phyloP scores from a whole-genome alignment of 257 asterid genomes.

The Ocimum tenuiflorum region DNA sequence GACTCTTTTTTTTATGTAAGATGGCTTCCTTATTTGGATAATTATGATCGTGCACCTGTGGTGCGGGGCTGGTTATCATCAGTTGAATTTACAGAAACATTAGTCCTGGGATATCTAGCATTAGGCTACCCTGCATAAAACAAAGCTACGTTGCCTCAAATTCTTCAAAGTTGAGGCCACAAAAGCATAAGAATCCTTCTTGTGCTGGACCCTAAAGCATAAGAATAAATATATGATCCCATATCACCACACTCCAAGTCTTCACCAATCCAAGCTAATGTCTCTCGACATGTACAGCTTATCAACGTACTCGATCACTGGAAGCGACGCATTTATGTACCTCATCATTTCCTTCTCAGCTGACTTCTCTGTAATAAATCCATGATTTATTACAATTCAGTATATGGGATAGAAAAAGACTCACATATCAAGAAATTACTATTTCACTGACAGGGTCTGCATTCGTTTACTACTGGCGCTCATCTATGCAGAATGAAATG shows the following conservation, averaged over 20 bases:
- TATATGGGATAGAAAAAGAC: too few relatives aligned
- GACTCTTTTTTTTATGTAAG: too few relatives aligned
- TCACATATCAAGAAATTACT: too few relatives aligned
- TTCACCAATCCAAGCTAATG: slow-evolving; percentile 72
- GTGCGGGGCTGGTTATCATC: too few relatives aligned
- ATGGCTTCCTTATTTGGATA: too few relatives aligned
- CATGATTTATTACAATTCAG: not conserved
- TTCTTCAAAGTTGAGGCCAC: not conserved
- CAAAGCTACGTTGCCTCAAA: not conserved
- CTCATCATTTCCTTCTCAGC: slow-evolving; percentile 72
- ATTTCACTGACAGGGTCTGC: too few relatives aligned
- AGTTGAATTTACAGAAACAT: too few relatives aligned
- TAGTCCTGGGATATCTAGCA: too few relatives aligned
- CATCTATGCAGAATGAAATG: not conserved
- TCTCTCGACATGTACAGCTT: slow-evolving; percentile 52
- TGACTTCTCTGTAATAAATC: slow-evolving; percentile 47
- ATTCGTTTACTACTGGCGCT: too few relatives aligned
- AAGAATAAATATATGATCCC: not conserved
- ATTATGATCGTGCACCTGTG: too few relatives aligned
- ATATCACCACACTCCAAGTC: not conserved
- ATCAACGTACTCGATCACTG: slow-evolving; percentile 77
- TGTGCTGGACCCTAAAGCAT: slow-evolving; percentile 13
- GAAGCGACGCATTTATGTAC: slow-evolving; percentile 68
- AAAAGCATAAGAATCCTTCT: not conserved
- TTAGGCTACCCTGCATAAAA: not conserved